Conservation (phyloP, 129 eudicot species). For the Lactuca saligna region DNA sequence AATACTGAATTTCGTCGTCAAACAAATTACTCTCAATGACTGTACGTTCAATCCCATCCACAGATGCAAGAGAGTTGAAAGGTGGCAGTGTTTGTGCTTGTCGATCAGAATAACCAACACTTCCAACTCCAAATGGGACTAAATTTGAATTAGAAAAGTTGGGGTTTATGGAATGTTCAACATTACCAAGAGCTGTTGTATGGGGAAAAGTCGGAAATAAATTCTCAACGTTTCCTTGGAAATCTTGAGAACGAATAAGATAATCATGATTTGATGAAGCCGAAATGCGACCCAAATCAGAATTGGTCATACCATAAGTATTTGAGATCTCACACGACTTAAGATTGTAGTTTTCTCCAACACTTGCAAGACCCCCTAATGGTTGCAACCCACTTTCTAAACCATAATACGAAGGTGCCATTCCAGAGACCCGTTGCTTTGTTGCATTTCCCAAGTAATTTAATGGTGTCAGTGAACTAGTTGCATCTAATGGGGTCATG, state of each 20-base stretch:
- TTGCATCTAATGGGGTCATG: constrained; percentile 1
- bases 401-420: too few relatives aligned
- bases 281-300: background rate
- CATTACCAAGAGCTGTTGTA: background rate
- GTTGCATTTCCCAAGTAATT: constrained; percentile 4
- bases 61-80: background rate
- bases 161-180: background rate
- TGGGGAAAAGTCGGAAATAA: background rate
- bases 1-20: background rate
- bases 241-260: constrained; percentile 1
- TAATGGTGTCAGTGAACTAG: background rate
- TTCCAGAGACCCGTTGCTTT: background rate
- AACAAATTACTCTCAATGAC: background rate
- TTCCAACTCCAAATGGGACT: background rate
- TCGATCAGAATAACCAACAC: background rate
- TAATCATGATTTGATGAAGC: background rate
- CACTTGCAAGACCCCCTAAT: too few relatives aligned
- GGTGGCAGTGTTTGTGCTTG: constrained; percentile 2
- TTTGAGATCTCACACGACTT: too few relatives aligned
- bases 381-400: too few relatives aligned
- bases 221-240: constrained; percentile 4
- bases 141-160: background rate
- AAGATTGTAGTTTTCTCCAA: too few relatives aligned
- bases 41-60: background rate
- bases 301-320: too few relatives aligned